Evolutionary conservation across 2,329 filamentous ascomycete species (phyloP).

Genomic region (Alternaria panax): DNA sequence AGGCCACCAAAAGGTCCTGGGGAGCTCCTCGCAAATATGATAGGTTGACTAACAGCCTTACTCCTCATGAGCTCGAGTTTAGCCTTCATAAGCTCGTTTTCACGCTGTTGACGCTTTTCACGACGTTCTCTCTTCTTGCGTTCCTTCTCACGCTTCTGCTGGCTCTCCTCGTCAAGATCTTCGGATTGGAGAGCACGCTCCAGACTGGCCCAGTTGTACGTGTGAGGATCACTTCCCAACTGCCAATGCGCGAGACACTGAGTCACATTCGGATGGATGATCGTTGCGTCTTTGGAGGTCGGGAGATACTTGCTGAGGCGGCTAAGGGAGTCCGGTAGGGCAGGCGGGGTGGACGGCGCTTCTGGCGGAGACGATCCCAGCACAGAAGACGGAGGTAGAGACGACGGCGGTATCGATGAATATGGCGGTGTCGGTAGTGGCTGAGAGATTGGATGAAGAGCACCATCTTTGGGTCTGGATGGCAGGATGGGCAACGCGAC

Average conservation of each 20-base stretch:
- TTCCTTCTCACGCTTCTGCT: slow-evolving; percentile 48
- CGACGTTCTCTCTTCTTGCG: slow-evolving; percentile 51
- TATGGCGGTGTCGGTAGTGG: slow-evolving; percentile 24
- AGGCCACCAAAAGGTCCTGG: slow-evolving; percentile 35
- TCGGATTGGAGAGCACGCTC: slow-evolving; percentile 40
- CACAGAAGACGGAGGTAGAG: slow-evolving; percentile 10
- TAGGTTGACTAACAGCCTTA: slow-evolving; percentile 31
- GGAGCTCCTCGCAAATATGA: slow-evolving; percentile 32
- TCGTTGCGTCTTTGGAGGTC: slow-evolving; percentile 20
- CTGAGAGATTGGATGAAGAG: slow-evolving; percentile 9
- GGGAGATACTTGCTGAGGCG: slow-evolving; percentile 50
- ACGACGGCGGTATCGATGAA: slow-evolving; percentile 20
- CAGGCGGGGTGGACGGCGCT: slow-evolving; percentile 1
- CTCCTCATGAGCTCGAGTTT: slow-evolving; percentile 28
- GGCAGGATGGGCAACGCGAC: slow-evolving; percentile 30
- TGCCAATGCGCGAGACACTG: slow-evolving; percentile 55
- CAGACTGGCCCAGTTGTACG: slow-evolving; percentile 52
- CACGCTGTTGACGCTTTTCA: slow-evolving; percentile 51
- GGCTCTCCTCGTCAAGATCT: slow-evolving; percentile 43
- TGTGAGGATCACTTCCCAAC: slow-evolving; percentile 45
- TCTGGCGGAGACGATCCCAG: slow-evolving; percentile 16
- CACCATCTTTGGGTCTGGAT: slow-evolving; percentile 20
- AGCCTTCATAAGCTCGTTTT: slow-evolving; percentile 40
- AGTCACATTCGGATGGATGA: slow-evolving; percentile 43
- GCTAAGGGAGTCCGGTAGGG: slow-evolving; percentile 25